Conservation (phyloP, 2,329 filamentous ascomycete genomes). For the Colletotrichum neosansevieriae region DNA sequence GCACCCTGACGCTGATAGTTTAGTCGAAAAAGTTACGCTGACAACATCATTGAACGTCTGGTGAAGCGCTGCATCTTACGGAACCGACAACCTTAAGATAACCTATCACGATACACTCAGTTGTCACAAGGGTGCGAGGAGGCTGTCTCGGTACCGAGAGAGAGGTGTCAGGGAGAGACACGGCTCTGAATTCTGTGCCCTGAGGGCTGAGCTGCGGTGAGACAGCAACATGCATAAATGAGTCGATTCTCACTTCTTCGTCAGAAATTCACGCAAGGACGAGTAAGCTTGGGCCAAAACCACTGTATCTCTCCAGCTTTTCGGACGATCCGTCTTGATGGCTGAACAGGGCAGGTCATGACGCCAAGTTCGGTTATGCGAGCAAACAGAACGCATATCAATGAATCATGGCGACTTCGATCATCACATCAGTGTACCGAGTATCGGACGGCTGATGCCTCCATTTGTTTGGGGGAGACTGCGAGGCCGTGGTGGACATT, state of each 20-base stretch:
- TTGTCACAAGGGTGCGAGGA: constrained; percentile 2
- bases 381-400: not conserved
- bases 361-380: constrained; percentile 1
- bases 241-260: constrained; percentile 9
- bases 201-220: constrained; percentile 1
- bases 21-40: too few species aligned
- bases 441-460: constrained; percentile 15
- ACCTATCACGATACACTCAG: not conserved
- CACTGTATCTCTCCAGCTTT: not conserved
- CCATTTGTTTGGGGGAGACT: not conserved
- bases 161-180: constrained; percentile 19
- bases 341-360: not conserved
- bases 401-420: constrained; percentile 10
- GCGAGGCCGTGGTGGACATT: not conserved
- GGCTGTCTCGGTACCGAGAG: constrained; percentile 20
- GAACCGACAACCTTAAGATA: not conserved
- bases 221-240: constrained; percentile 17
- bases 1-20: too few species aligned
- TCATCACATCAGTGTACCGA: constrained; percentile 17
- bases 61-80: not conserved
- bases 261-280: constrained; percentile 18
- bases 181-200: not conserved
- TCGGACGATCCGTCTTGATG: constrained; percentile 8
- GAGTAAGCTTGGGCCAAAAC: not conserved
- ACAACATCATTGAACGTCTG: not conserved